Evolutionary conservation across 148 eudicot species (phyloP).

Genomic region (Nepenthes gracilis): DNA sequence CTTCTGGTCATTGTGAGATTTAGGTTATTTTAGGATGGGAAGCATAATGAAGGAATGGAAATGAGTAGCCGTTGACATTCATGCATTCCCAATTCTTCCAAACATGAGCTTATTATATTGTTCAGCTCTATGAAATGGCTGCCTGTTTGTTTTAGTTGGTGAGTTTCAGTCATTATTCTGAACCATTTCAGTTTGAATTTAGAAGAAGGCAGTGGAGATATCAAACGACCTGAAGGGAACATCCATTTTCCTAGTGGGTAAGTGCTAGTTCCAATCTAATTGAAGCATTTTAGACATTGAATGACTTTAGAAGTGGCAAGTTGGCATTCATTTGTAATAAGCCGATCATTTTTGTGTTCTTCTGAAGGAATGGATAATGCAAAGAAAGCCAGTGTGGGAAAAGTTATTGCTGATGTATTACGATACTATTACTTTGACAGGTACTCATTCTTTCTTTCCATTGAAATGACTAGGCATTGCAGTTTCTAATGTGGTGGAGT

Average conservation of each 20-base stretch:
- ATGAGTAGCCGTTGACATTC: too few relatives aligned
- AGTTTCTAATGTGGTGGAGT: background rate
- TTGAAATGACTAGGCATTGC: background rate
- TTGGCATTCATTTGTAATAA: background rate
- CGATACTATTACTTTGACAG: conserved; percentile 87
- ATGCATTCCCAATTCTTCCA: too few relatives aligned
- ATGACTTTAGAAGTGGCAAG: background rate
- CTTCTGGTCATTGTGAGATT: background rate
- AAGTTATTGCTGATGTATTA: conserved; percentile 58
- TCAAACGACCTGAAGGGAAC: conserved; percentile 66
- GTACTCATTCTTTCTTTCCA: conserved; percentile 16
- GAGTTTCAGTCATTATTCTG: conserved; percentile 12
- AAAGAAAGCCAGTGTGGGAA: conserved; percentile 51
- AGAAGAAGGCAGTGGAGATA: conserved; percentile 69
- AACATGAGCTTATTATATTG: too few relatives aligned
- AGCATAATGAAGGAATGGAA: too few relatives aligned
- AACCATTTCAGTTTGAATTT: conserved; percentile 38
- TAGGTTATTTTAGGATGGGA: background rate
- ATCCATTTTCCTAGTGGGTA: conserved; percentile 82
- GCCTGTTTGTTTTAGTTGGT: conserved; percentile 3
- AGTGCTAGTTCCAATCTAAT: conserved; percentile 12
- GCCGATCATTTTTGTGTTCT: conserved; percentile 1
- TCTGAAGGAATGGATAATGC: conserved; percentile 53
- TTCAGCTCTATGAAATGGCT: too few relatives aligned
- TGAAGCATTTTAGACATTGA: background rate